A percentile compares a stretch with the other conserved stretches of the same genome.
These are phyloP conservation scores for Blastomyces silverae DNA, from an alignment of 2,329 filamentous ascomycete genomes.

Conservation along the genomic window DNA sequence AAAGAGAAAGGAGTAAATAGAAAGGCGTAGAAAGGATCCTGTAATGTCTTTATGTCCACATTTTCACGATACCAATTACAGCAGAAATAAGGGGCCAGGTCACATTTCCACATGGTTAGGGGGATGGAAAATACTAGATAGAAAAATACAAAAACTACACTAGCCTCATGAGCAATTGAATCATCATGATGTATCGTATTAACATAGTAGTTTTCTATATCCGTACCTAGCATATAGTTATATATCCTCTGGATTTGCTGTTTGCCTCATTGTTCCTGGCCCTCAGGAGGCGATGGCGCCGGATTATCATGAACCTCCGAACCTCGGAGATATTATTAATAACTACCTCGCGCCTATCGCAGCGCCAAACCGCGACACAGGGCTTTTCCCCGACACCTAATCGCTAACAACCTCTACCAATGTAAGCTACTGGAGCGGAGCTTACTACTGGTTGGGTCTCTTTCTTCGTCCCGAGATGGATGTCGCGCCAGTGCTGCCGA, in stretches of 20 bases:
- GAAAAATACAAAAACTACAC: not conserved
- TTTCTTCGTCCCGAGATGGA: conserved; percentile 35
- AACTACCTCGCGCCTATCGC: not conserved
- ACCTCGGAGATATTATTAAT: conserved; percentile 10
- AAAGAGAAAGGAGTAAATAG: conserved; percentile 18
- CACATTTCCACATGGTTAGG: not conserved
- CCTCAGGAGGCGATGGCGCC: too few species aligned
- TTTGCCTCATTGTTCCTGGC: not conserved
- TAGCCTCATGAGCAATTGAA: not conserved
- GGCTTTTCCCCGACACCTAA: not conserved
- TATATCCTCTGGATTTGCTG: not conserved
- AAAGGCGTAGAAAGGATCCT: conserved; percentile 11
- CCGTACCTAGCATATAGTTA: not conserved
- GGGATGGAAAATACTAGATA: not conserved
- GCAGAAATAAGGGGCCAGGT: not conserved
- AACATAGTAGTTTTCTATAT: not conserved
- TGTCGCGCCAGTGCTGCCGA: conserved; percentile 32
- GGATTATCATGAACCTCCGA: conserved; percentile 6
- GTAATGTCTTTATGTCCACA: conserved; percentile 12
- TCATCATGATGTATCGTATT: not conserved
- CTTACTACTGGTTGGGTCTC: conserved; percentile 31
- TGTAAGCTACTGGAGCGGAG: conserved; percentile 27
- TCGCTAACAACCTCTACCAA: conserved; percentile 28
- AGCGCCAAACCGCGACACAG: not conserved
- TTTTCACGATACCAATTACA: conserved; percentile 31